Percentiles rank a stretch among this genome's conserved stretches.
phyloP scores from a whole-genome alignment of 2,329 filamentous ascomycete species.

The Hyphodiscus sp. region DNA sequence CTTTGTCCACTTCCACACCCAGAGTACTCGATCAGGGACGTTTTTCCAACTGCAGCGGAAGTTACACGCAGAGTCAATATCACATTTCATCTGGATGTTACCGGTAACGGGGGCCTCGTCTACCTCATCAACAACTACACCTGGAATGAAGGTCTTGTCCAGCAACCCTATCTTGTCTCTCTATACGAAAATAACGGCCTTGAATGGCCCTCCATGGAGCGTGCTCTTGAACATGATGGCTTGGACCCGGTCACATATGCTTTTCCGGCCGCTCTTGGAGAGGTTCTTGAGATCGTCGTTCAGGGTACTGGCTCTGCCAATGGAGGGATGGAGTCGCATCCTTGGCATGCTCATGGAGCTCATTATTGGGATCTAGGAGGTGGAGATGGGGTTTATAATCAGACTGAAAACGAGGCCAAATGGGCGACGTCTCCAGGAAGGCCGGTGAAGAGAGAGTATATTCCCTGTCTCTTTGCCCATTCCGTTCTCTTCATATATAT shows the following conservation, averaged over 20 bases:
- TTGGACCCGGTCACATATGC: slow-evolving; percentile 30
- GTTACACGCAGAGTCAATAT: slow-evolving; percentile 32
- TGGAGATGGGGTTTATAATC: no score
- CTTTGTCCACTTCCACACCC: no score
- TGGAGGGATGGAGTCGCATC: slow-evolving; percentile 33
- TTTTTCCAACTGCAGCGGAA: slow-evolving; percentile 24
- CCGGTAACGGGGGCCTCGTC: background rate
- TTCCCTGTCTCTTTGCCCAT: background rate
- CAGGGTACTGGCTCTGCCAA: slow-evolving; percentile 33
- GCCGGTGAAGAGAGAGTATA: background rate
- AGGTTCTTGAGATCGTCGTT: slow-evolving; percentile 37
- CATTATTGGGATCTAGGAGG: slow-evolving; percentile 37
- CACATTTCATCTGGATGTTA: slow-evolving; percentile 15
- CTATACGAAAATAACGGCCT: slow-evolving; percentile 33
- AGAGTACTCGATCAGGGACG: slow-evolving; percentile 4
- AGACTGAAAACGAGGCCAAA: no score
- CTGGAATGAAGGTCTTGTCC: slow-evolving; percentile 27
- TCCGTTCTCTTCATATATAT: no score
- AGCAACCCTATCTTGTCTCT: slow-evolving; percentile 36
- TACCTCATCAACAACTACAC: slow-evolving; percentile 27
- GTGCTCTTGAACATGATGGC: no score
- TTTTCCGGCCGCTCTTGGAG: slow-evolving; percentile 36
- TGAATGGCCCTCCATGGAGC: slow-evolving; percentile 27
- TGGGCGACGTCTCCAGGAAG: background rate
- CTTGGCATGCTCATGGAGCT: slow-evolving; percentile 38